phyloP scores from a whole-genome alignment of 169 alveolate genomes.

The Plasmodium malariae region DNA sequence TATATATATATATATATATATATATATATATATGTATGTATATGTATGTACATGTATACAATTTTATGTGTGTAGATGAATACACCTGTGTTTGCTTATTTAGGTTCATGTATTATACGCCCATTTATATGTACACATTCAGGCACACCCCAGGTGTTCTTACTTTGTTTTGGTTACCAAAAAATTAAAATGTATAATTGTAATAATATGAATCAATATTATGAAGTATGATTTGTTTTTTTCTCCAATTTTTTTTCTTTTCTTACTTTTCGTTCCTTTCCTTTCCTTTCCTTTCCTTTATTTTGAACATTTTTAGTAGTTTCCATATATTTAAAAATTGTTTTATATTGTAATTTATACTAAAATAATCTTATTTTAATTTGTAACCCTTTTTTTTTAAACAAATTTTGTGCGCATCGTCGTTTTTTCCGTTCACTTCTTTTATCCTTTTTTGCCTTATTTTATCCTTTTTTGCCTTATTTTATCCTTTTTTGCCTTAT shows the following conservation, averaged over 20 bases:
- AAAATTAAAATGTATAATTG: not conserved
- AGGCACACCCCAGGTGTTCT: not conserved
- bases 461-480: too few species aligned
- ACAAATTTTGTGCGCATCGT: not conserved
- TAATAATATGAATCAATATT: not conserved
- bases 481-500: too few species aligned
- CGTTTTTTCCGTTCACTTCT: not conserved
- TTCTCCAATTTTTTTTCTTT: not conserved
- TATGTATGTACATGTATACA: too few species aligned
- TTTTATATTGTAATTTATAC: slow-evolving; percentile 24
- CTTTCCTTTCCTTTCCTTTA: not conserved
- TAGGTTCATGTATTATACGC: too few species aligned
- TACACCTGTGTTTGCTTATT: too few species aligned
- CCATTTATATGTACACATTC: not conserved
- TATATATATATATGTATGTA: not conserved
- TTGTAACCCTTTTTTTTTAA: slow-evolving; percentile 18
- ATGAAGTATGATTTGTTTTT: not conserved
- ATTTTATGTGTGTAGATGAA: too few species aligned
- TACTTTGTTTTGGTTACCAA: not conserved
- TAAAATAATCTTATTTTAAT: slow-evolving; percentile 3
- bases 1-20: not conserved
- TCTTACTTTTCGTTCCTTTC: slow-evolving; percentile 1
- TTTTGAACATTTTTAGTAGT: slow-evolving; percentile 8
- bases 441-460: too few species aligned
- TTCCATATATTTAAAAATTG: not conserved